These are phyloP conservation scores for Aspergillus aculeatinus DNA, from an alignment of 2,329 filamentous ascomycete genomes.

Conservation along the genomic window DNA sequence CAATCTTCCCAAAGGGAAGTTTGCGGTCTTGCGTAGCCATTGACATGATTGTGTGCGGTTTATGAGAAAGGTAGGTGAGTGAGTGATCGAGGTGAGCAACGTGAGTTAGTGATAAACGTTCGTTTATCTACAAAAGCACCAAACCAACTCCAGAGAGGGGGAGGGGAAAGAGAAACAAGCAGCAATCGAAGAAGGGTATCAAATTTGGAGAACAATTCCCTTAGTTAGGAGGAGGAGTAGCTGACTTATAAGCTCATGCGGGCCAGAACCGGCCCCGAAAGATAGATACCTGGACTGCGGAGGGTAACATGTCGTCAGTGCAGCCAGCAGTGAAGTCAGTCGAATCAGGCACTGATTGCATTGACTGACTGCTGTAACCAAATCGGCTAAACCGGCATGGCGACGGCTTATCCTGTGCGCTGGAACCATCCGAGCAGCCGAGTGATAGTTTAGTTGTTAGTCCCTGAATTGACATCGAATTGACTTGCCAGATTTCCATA, in stretches of 20 bases:
- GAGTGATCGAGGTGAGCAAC: background rate
- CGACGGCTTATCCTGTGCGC: background rate
- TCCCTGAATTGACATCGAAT: background rate
- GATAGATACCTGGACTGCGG: background rate
- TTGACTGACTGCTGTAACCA: background rate
- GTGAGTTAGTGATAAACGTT: background rate
- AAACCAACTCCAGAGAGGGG: background rate
- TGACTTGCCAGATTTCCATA: background rate
- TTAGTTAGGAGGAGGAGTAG: background rate
- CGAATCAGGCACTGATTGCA: background rate
- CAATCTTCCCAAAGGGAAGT: conserved; percentile 57
- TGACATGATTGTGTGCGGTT: background rate
- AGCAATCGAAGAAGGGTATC: background rate
- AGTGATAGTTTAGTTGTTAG: background rate
- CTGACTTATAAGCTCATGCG: background rate
- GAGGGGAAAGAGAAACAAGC: background rate
- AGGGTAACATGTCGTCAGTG: background rate
- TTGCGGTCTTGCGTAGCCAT: conserved; percentile 36
- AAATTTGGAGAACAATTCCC: background rate
- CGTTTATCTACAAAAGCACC: background rate
- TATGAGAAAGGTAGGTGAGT: background rate
- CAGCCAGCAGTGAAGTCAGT: background rate
- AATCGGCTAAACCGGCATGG: background rate
- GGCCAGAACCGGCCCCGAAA: background rate
- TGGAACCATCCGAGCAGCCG: background rate